A percentile compares a stretch with the other conserved stretches of the same genome.
Evolutionary conservation across 169 alveolate species (phyloP).

Genomic region (Theileria orientalis): DNA sequence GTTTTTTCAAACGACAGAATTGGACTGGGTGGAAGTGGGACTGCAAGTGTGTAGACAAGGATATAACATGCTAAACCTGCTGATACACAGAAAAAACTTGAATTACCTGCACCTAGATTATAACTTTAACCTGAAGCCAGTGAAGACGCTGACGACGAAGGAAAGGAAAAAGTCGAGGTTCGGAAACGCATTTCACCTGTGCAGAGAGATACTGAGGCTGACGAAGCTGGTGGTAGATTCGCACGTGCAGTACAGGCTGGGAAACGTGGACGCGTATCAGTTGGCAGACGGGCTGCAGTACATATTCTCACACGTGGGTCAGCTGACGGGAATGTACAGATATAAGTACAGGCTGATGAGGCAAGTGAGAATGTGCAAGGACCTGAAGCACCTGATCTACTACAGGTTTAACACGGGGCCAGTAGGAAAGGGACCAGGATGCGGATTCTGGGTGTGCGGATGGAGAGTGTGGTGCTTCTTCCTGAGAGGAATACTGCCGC

Average conservation of each 20-base stretch:
- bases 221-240: constrained; percentile 98
- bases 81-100: constrained; percentile 98
- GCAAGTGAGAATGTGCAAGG: constrained; percentile 99
- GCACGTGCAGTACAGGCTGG: constrained; percentile 97
- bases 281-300: constrained; percentile 99
- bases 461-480: constrained; percentile 99
- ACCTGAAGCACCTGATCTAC: constrained; percentile 97
- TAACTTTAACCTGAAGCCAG: constrained; percentile 99
- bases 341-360: constrained; percentile 99
- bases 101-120: constrained; percentile 98
- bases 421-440: constrained; percentile 99
- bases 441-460: constrained; percentile 99
- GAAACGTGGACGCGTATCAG: constrained; percentile 99
- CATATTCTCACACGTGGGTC: constrained; percentile 99
- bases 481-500: constrained; percentile 97
- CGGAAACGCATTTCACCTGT: constrained; percentile 99
- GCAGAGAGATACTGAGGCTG: constrained; percentile 98
- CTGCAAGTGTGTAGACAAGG: constrained; percentile 99
- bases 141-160: constrained; percentile 99
- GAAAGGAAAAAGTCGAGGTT: constrained; percentile 99
- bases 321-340: constrained; percentile 99
- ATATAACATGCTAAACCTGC: constrained; percentile 96
- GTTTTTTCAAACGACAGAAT: constrained; percentile 97
- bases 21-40: constrained; percentile 99
- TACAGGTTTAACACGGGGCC: constrained; percentile 99